These are phyloP conservation scores for Lentinula guzmanii DNA, from an alignment of 768 basidiomycete species.

Conservation along the genomic window DNA sequence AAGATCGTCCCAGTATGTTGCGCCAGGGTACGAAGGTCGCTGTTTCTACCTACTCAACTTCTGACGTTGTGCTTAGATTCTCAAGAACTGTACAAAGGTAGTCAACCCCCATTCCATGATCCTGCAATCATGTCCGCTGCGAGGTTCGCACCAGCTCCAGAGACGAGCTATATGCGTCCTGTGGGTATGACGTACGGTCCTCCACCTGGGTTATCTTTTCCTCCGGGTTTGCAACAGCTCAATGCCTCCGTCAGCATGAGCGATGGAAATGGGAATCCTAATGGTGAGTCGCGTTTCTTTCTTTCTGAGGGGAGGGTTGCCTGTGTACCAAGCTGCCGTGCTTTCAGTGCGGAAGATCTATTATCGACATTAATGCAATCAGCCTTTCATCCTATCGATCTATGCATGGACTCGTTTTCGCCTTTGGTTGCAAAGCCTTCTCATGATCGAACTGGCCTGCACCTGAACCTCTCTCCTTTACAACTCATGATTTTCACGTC, in stretches of 20 bases:
- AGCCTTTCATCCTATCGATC: constrained; percentile 25
- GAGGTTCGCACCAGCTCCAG: constrained; percentile 42
- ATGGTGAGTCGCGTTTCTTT: constrained; percentile 63
- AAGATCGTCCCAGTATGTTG: constrained; percentile 32
- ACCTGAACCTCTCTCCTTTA: constrained; percentile 32
- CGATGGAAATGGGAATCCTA: constrained; percentile 32
- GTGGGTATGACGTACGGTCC: constrained; percentile 43
- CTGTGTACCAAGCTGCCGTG: constrained; percentile 82
- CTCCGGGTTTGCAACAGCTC: constrained; percentile 29
- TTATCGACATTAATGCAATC: constrained; percentile 57
- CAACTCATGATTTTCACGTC: constrained; percentile 36
- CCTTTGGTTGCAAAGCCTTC: constrained; percentile 3
- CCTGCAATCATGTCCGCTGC: constrained; percentile 82
- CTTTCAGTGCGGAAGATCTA: constrained; percentile 86
- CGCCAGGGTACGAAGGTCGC: constrained; percentile 31
- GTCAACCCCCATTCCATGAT: constrained; percentile 50
- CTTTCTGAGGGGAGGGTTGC: constrained; percentile 73
- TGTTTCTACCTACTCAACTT: constrained; percentile 17
- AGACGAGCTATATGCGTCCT: constrained; percentile 23
- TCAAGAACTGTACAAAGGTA: constrained; percentile 25
- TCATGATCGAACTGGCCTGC: constrained; percentile 3
- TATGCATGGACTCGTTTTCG: constrained; percentile 29
- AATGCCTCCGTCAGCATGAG: constrained; percentile 18
- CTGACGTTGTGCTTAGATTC: constrained; percentile 25
- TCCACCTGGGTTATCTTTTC: constrained; percentile 59